These are phyloP conservation scores for Zasmidium citrigriseum DNA, from an alignment of 2,329 filamentous ascomycete genomes.

Conservation along the genomic window DNA sequence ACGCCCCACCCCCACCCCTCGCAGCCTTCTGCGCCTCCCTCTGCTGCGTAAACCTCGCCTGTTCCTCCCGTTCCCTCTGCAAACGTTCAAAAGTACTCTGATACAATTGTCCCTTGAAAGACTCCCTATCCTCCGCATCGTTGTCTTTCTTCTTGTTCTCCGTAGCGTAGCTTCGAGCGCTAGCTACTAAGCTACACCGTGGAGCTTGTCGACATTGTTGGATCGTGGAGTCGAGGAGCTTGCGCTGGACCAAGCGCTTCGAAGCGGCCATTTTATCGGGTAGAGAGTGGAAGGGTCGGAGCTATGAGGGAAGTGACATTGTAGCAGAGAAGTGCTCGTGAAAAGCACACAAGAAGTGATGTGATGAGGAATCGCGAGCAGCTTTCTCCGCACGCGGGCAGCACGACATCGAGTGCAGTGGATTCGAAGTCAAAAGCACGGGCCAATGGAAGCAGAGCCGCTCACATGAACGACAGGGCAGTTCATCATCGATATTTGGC, in stretches of 20 bases:
- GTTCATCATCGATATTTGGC: too few species aligned
- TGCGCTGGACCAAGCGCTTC: conserved; percentile 20
- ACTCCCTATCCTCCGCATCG: conserved; percentile 39
- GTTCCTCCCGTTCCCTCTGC: conserved; percentile 59
- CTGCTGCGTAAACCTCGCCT: conserved; percentile 50
- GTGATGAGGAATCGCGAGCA: not conserved
- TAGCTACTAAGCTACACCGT: conserved; percentile 10
- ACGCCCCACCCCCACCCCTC: conserved; percentile 26
- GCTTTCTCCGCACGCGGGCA: conserved; percentile 3
- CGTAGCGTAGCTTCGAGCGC: conserved; percentile 39
- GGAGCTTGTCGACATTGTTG: conserved; percentile 15
- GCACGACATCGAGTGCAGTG: not conserved
- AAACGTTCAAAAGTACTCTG: conserved; percentile 62
- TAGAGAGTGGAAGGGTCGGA: not conserved
- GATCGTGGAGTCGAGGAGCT: conserved; percentile 10
- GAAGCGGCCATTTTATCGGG: conserved; percentile 35
- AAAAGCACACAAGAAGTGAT: not conserved
- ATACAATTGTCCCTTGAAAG: conserved; percentile 63
- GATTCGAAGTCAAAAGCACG: not conserved
- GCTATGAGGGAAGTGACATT: not conserved
- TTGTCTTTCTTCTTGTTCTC: conserved; percentile 37
- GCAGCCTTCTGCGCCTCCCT: conserved; percentile 32
- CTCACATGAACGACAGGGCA: too few species aligned
- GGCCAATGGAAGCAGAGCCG: too few species aligned
- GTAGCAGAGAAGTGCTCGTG: not conserved